These are phyloP conservation scores for Soucietia sequanensis DNA, from an alignment of 805 yeast genomes.

Conservation along the genomic window DNA sequence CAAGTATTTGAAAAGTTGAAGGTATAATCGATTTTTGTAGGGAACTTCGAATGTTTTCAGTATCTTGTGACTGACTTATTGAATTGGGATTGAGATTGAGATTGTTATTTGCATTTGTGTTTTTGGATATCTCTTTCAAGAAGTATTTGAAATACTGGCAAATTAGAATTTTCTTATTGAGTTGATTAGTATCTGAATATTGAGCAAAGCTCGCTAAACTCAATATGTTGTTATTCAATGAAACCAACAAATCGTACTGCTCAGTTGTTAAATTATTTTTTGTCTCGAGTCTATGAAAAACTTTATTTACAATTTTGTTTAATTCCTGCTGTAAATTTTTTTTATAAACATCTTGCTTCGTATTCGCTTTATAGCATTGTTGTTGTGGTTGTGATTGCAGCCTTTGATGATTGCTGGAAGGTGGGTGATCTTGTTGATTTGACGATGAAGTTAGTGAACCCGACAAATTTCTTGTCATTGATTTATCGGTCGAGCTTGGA, in stretches of 20 bases:
- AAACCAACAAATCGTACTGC: slow-evolving; percentile 36
- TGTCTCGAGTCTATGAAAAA: slow-evolving; percentile 37
- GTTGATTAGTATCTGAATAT: slow-evolving; percentile 12
- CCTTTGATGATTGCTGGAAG: too few relatives aligned
- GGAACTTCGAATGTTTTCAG: slow-evolving; percentile 9
- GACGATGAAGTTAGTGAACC: slow-evolving; percentile 13
- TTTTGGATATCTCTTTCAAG: slow-evolving; percentile 33
- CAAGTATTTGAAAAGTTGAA: slow-evolving; percentile 16
- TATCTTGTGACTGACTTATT: slow-evolving; percentile 1
- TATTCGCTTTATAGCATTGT: slow-evolving; percentile 8
- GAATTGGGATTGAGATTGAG: too few relatives aligned
- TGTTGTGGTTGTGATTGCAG: too few relatives aligned
- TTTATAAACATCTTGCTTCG: slow-evolving; percentile 16
- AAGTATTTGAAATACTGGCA: slow-evolving; percentile 41
- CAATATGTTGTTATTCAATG: slow-evolving; percentile 35
- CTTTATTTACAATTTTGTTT: slow-evolving; percentile 38
- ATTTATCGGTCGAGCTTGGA: slow-evolving; percentile 10
- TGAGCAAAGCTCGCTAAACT: slow-evolving; percentile 23
- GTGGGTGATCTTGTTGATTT: slow-evolving; percentile 6
- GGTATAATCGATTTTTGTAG: slow-evolving; percentile 38
- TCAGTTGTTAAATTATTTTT: slow-evolving; percentile 28
- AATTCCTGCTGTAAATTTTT: slow-evolving; percentile 24
- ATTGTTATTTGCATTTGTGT: slow-evolving; percentile 6
- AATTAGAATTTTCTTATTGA: slow-evolving; percentile 26
- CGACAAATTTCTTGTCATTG: slow-evolving; percentile 19